Evolutionary conservation across 805 yeast genomes (phyloP).

Genomic region (Cyberlindnera japonica): DNA sequence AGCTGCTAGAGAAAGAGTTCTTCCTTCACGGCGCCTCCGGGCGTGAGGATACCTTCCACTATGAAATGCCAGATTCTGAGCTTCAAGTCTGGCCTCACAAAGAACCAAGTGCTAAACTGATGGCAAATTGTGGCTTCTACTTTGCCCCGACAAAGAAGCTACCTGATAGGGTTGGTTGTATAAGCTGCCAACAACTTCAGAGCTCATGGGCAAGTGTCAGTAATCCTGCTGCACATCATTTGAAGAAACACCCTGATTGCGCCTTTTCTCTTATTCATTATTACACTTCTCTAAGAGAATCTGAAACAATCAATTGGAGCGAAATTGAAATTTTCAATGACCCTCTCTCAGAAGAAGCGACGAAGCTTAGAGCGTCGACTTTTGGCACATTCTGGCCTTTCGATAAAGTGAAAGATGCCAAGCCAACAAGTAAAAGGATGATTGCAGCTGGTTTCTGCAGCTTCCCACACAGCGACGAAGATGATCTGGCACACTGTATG

Average conservation of each 20-base stretch:
- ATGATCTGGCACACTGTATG: slow-evolving; percentile 58
- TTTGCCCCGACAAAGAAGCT: slow-evolving; percentile 51
- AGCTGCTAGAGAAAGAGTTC: slow-evolving; percentile 9
- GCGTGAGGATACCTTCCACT: slow-evolving; percentile 18
- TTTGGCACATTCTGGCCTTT: slow-evolving; percentile 47
- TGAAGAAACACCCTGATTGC: slow-evolving; percentile 32
- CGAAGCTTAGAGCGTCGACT: slow-evolving; percentile 35
- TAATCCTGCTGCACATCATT: slow-evolving; percentile 48
- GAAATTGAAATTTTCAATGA: slow-evolving; percentile 28
- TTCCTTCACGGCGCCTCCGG: slow-evolving; percentile 12
- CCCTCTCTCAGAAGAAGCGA: slow-evolving; percentile 32
- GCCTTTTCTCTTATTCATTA: slow-evolving; percentile 27
- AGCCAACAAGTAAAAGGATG: slow-evolving; percentile 39
- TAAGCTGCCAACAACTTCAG: slow-evolving; percentile 48
- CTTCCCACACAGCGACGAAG: slow-evolving; percentile 43
- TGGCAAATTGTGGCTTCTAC: slow-evolving; percentile 62
- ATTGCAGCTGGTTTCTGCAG: slow-evolving; percentile 65
- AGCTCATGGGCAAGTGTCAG: slow-evolving; percentile 57
- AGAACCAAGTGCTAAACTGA: slow-evolving; percentile 28
- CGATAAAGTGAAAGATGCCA: slow-evolving; percentile 35
- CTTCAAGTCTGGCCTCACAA: slow-evolving; percentile 26
- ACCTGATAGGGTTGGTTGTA: slow-evolving; percentile 55
- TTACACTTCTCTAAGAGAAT: slow-evolving; percentile 24
- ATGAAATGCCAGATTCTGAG: slow-evolving; percentile 14
- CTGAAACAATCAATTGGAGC: slow-evolving; percentile 20